Conservation (phyloP, 306 rosid species). For the Pterocarpus santalinus region DNA sequence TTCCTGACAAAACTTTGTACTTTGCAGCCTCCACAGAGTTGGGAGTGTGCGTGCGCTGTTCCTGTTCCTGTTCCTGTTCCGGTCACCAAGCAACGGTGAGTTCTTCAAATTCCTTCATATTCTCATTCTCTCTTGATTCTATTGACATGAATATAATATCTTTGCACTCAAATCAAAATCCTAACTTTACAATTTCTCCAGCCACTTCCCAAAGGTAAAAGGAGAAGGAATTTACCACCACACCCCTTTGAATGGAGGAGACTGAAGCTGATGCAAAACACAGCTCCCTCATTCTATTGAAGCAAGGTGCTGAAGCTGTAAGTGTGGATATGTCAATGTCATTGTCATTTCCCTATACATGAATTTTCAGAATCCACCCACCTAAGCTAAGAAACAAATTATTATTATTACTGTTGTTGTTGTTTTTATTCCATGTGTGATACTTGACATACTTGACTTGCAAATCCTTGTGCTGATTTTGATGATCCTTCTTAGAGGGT, state of each 20-base stretch:
- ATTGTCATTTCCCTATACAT: not conserved
- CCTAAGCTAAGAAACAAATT: no score
- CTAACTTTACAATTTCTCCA: not conserved
- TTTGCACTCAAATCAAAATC: not conserved
- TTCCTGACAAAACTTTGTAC: no score
- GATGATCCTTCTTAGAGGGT: slow-evolving; percentile 65
- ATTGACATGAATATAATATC: not conserved
- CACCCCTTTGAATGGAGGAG: slow-evolving; percentile 12
- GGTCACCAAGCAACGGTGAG: not conserved
- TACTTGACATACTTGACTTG: not conserved
- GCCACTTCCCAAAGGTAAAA: not conserved
- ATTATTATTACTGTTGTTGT: no score
- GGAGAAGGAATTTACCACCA: not conserved
- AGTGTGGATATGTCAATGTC: slow-evolving; percentile 5
- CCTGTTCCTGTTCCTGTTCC: no score
- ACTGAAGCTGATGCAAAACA: slow-evolving; percentile 36
- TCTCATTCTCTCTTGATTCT: not conserved
- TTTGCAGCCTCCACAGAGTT: no score
- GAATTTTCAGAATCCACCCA: not conserved
- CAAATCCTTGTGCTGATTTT: slow-evolving; percentile 22
- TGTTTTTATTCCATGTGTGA: slow-evolving; percentile 32
- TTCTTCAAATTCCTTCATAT: not conserved
- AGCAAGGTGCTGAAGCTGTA: slow-evolving; percentile 61
- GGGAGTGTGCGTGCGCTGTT: no score
- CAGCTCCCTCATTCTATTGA: slow-evolving; percentile 42